Evolutionary conservation across 768 basidiomycete species (phyloP).

Genomic region (Suillus subalutaceus): DNA sequence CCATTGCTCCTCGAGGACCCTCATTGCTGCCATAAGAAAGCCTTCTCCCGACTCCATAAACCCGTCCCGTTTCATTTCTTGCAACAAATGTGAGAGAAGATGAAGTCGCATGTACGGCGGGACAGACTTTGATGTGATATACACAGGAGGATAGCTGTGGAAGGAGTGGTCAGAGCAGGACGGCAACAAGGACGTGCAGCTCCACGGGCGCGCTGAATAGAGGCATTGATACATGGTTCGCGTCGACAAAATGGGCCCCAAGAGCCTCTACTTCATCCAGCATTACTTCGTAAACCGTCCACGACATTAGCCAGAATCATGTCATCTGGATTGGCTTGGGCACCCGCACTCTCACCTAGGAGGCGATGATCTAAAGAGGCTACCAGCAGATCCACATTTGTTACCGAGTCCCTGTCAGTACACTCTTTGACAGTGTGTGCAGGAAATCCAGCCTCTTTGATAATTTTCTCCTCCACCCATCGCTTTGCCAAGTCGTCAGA

Average conservation of each 20-base stretch:
- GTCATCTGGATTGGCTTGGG: conserved; percentile 38
- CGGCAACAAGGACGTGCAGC: conserved; percentile 66
- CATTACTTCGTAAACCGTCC: conserved; percentile 18
- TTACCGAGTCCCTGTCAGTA: conserved; percentile 39
- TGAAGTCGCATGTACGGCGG: conserved; percentile 85
- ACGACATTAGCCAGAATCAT: conserved; percentile 13
- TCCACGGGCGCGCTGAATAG: conserved; percentile 65
- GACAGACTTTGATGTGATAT: conserved; percentile 66
- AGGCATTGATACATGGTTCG: conserved; percentile 58
- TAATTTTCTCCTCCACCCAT: conserved; percentile 80
- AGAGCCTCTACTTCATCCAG: conserved; percentile 57
- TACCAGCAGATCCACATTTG: conserved; percentile 59
- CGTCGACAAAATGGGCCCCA: conserved; percentile 51
- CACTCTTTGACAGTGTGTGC: conserved; percentile 65
- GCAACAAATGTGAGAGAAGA: conserved; percentile 69
- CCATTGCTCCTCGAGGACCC: conserved; percentile 73
- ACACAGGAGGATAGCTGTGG: conserved; percentile 66
- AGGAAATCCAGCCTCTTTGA: conserved; percentile 87
- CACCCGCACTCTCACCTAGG: conserved; percentile 44
- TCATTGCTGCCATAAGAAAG: conserved; percentile 70
- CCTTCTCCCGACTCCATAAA: conserved; percentile 71
- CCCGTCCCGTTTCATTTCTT: conserved; percentile 51
- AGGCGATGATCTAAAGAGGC: conserved; percentile 57
- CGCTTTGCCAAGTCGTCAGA: conserved; percentile 65
- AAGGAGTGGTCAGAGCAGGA: conserved; percentile 46